phyloP scores from a whole-genome alignment of 2,329 filamentous ascomycete genomes.

The Botrytis galanthina region DNA sequence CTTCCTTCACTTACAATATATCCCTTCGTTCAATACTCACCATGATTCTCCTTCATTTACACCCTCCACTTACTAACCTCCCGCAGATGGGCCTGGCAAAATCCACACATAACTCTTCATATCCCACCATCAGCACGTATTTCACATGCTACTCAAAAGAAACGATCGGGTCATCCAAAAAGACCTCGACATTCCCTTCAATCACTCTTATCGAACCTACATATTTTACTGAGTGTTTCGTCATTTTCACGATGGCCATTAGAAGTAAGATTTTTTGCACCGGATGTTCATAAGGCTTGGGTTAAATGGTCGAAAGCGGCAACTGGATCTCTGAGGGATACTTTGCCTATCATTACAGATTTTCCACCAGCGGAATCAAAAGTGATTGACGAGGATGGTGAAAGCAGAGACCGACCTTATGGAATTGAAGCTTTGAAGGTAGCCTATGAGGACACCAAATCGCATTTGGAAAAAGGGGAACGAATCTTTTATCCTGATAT shows the following conservation, averaged over 20 bases:
- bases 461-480: conserved; percentile 55
- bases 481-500: conserved; percentile 55
- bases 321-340: conserved; percentile 25
- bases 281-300: conserved; percentile 71
- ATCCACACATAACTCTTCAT: conserved; percentile 77
- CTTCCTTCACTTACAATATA: too few species aligned
- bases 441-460: conserved; percentile 53
- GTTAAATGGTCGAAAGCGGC: conserved; percentile 47
- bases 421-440: conserved; percentile 55
- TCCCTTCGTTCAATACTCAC: background rate
- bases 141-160: conserved; percentile 49
- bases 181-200: conserved; percentile 59
- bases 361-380: conserved; percentile 24
- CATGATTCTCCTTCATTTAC: too few species aligned
- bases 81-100: conserved; percentile 83
- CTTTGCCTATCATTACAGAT: conserved; percentile 30
- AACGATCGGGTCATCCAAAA: conserved; percentile 53
- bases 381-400: background rate
- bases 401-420: conserved; percentile 22
- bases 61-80: background rate
- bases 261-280: conserved; percentile 71
- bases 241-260: conserved; percentile 86
- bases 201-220: conserved; percentile 74
- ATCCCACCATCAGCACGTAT: conserved; percentile 66
- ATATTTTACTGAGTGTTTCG: conserved; percentile 72